A percentile compares a stretch with the other conserved stretches of the same genome.
These are phyloP conservation scores for Termitomyces sp. DNA, from an alignment of 1,284 basidiomycete species.

Conservation along the genomic window DNA sequence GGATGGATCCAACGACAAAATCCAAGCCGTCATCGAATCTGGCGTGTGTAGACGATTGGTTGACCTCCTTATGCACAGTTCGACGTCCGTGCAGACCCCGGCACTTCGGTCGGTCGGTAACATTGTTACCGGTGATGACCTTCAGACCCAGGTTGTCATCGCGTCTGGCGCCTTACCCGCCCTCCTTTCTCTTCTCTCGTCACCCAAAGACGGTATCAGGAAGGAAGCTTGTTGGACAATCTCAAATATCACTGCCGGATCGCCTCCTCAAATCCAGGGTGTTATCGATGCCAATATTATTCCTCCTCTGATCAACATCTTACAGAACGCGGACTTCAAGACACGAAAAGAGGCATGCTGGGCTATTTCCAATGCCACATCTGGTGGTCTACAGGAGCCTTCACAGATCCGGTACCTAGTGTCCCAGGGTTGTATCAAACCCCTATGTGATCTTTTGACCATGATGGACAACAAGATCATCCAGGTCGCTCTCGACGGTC, in stretches of 20 bases:
- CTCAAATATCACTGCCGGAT: slow-evolving; percentile 97
- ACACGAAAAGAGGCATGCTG: slow-evolving; percentile 99
- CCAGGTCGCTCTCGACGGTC: slow-evolving; percentile 93
- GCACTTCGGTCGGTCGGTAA: slow-evolving; percentile 97
- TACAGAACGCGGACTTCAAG: slow-evolving; percentile 98
- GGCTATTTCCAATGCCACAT: slow-evolving; percentile 99
- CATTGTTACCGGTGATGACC: slow-evolving; percentile 97
- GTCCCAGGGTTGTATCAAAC: slow-evolving; percentile 97
- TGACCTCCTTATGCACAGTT: slow-evolving; percentile 95
- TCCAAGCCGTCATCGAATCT: slow-evolving; percentile 98
- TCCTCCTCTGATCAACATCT: slow-evolving; percentile 97
- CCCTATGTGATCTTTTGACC: slow-evolving; percentile 90
- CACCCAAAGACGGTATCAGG: slow-evolving; percentile 93
- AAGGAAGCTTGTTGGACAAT: slow-evolving; percentile 99
- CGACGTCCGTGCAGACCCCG: slow-evolving; percentile 98
- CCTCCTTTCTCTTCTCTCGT: slow-evolving; percentile 86
- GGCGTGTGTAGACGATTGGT: slow-evolving; percentile 97
- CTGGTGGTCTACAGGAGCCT: slow-evolving; percentile 95
- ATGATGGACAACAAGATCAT: slow-evolving; percentile 99
- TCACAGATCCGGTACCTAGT: slow-evolving; percentile 98
- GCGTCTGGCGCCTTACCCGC: slow-evolving; percentile 94
- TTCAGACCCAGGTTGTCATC: slow-evolving; percentile 98
- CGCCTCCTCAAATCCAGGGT: slow-evolving; percentile 92
- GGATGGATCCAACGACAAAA: slow-evolving; percentile 99
- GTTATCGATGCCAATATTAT: slow-evolving; percentile 88